Evolutionary conservation across 345 rosid species (phyloP).

Genomic region (Eucalyptus leucophloia): DNA sequence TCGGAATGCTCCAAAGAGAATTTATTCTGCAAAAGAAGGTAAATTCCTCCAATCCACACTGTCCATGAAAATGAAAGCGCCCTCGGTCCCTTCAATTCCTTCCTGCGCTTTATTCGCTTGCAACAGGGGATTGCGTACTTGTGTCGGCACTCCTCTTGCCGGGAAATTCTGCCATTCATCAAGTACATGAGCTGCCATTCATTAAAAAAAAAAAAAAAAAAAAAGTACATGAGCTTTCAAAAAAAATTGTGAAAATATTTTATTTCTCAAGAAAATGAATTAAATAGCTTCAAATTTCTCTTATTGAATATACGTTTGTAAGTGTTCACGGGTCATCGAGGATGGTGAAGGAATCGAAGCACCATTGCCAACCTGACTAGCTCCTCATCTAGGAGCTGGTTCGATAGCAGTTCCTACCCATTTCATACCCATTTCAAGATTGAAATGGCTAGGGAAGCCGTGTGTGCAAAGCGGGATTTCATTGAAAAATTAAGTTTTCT

Average conservation of each 20-base stretch:
- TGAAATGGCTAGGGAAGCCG: neutral
- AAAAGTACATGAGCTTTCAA: no score
- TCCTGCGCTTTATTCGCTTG: neutral
- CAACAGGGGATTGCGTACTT: neutral
- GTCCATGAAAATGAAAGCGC: neutral
- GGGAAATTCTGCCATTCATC: neutral
- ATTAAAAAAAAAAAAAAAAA: no score
- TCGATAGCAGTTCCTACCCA: neutral
- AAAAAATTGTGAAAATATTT: neutral
- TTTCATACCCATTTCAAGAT: neutral
- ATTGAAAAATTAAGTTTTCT: neutral
- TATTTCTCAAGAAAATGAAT: neutral
- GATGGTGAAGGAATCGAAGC: neutral
- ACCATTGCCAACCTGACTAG: rapidly evolving
- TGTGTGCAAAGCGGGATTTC: neutral
- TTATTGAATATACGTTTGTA: rapidly evolving
- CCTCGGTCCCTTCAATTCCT: neutral
- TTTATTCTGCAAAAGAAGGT: neutral
- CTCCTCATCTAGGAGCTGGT: rapidly evolving
- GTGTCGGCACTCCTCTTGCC: neutral
- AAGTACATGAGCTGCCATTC: neutral
- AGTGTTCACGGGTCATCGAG: neutral
- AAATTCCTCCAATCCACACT: neutral
- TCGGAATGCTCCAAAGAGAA: neutral
- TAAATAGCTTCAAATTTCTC: neutral